phyloP scores from a whole-genome alignment of 1,284 basidiomycete genomes.

The Sphagnurus paluster region DNA sequence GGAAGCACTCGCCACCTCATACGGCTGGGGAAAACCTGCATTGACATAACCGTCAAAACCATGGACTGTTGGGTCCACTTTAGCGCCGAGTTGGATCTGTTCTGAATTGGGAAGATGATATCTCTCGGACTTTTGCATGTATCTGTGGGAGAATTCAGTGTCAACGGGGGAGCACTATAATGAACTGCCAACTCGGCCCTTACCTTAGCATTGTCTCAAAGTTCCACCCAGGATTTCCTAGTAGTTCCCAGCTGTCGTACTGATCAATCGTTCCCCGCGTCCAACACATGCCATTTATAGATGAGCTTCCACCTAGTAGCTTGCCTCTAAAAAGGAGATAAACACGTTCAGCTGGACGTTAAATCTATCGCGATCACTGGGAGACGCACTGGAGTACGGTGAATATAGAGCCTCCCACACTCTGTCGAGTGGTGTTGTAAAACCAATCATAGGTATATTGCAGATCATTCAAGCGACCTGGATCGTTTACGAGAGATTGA shows the following conservation, averaged over 20 bases:
- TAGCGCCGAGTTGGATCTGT: slow-evolving; percentile 11
- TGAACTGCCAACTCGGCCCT: too few species aligned
- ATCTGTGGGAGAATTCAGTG: slow-evolving; percentile 1
- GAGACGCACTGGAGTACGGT: slow-evolving; percentile 11
- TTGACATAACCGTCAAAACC: slow-evolving; percentile 14
- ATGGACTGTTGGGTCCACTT: slow-evolving; percentile 10
- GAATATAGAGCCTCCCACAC: slow-evolving; percentile 7
- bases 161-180: background rate
- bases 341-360: too few species aligned
- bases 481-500: slow-evolving; percentile 15
- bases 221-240: slow-evolving; percentile 21
- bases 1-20: slow-evolving; percentile 9
- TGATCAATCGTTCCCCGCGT: slow-evolving; percentile 20
- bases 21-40: slow-evolving; percentile 20
- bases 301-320: slow-evolving; percentile 19
- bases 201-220: slow-evolving; percentile 12
- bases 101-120: slow-evolving; percentile 14
- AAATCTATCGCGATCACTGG: too few species aligned
- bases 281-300: slow-evolving; percentile 21
- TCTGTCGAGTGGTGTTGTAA: slow-evolving; percentile 17
- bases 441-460: slow-evolving; percentile 7
- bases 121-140: slow-evolving; percentile 17
- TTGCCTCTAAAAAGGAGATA: slow-evolving; percentile 19
- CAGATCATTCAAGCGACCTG: slow-evolving; percentile 3
- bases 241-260: slow-evolving; percentile 17